Evolutionary conservation across 1,284 basidiomycete species (phyloP).

Genomic region (Entoloma clypeatum): DNA sequence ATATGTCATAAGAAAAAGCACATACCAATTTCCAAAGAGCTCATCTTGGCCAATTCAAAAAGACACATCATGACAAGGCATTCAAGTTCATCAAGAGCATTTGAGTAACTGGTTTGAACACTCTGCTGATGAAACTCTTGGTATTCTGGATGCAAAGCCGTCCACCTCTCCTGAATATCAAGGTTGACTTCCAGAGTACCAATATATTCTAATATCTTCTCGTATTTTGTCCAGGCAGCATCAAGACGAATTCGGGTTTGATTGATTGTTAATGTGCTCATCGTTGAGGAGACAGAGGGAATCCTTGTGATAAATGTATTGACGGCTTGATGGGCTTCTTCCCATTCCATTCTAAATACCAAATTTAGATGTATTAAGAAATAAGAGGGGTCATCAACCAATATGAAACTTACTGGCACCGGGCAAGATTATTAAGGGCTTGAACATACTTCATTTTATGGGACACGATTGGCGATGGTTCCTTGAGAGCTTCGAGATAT

Average conservation of each 20-base stretch:
- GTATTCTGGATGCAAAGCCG: conserved; percentile 1
- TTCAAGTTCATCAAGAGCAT: conserved; percentile 16
- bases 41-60: conserved; percentile 16
- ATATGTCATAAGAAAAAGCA: neutral
- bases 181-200: conserved; percentile 6
- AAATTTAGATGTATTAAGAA: neutral
- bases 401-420: conserved; percentile 3
- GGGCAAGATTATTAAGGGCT: neutral
- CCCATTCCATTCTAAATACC: conserved; percentile 8
- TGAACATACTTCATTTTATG: conserved; percentile 6
- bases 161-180: conserved; percentile 8
- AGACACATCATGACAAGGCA: conserved; percentile 14
- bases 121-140: conserved; percentile 6
- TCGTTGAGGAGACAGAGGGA: no score
- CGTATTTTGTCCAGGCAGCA: conserved; percentile 7
- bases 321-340: neutral
- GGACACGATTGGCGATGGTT: neutral
- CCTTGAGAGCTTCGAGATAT: conserved; percentile 6
- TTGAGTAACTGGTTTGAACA: conserved; percentile 4
- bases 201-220: conserved; percentile 4
- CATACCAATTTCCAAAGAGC: conserved; percentile 15
- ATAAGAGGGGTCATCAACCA: no score
- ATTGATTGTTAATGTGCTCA: neutral
- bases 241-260: neutral
- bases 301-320: conserved; percentile 12